These are phyloP conservation scores for Alternaria gaisen DNA, from an alignment of 2,329 filamentous ascomycete genomes.

Conservation along the genomic window DNA sequence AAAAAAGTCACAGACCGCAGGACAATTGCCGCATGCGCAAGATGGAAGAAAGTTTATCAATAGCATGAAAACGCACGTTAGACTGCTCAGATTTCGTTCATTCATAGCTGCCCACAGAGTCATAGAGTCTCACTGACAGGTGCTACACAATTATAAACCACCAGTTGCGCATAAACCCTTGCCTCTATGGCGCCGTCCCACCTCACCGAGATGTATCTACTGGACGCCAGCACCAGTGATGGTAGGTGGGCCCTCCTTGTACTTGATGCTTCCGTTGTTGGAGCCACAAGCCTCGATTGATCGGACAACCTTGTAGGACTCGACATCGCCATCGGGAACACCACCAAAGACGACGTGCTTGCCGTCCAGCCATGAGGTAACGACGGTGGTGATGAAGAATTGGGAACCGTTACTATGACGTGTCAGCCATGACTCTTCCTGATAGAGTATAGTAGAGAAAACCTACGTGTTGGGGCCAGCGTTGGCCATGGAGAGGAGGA, in stretches of 20 bases:
- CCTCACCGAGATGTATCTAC: constrained; percentile 44
- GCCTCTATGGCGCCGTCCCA: neutral
- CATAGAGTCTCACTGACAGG: neutral
- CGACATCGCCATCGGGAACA: constrained; percentile 64
- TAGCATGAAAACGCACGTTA: neutral
- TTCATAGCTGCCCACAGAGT: constrained; percentile 4
- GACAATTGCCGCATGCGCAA: neutral
- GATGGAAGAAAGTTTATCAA: neutral
- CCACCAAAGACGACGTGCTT: constrained; percentile 88
- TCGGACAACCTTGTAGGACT: constrained; percentile 64
- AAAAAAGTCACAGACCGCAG: constrained; percentile 7
- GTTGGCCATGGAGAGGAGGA: constrained; percentile 94
- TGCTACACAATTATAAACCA: constrained; percentile 3
- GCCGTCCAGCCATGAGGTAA: constrained; percentile 75
- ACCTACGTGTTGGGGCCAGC: constrained; percentile 88
- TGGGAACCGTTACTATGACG: constrained; percentile 71
- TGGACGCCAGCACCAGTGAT: constrained; percentile 61
- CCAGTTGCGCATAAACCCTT: constrained; percentile 8
- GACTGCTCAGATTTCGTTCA: neutral
- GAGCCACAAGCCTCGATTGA: constrained; percentile 68
- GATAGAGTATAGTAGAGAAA: neutral
- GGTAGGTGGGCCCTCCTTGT: constrained; percentile 60
- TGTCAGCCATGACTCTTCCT: constrained; percentile 20
- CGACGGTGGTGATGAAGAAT: constrained; percentile 76
- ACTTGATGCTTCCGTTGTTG: constrained; percentile 62